Base-by-base conservation (phyloP, 2,329 filamentous ascomycete genomes). In the Cladosporium sphaerospermum region DNA sequence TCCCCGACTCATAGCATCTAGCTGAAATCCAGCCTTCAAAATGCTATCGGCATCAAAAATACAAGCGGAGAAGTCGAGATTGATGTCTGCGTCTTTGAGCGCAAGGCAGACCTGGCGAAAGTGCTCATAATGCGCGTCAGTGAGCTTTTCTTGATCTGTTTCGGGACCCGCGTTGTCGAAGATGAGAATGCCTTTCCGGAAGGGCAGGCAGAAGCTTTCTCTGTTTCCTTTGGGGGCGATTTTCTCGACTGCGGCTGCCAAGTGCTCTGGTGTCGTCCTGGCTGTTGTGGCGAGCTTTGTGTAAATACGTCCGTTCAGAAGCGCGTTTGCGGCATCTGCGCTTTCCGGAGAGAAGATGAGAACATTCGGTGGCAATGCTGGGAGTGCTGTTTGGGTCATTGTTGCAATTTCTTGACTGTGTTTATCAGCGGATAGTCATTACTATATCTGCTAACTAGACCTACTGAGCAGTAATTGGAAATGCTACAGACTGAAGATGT, bases 31-130 rank as follows among this genome's bases (percentile, higher is more conserved):
- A 9, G 48, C 48, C 18, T 51, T 51, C 32, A 51, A 5, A 8
- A 28, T 18, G 16, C 23, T 18, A 8, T 43, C 48, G 11, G 48
- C 48, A 37, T 51, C 48, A 32, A 51, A 51, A 9, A 51, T 51
- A 23, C 48, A 51, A n/a, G 48, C 48, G 3, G 48, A 51, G n/a
- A 51, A 51, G 9, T 51, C 48, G 7, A 51, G 32, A 7, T 51
- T 51, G 40, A 51, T 51, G 3, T 51, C 48, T 2, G 40, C 40
- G 11, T 51, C 40, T 28, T 51, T 51, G 18, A 51, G 40, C 3
- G 48, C 48, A 4, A 51, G 48, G 19, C 48, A 51, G 18, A 51
- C 48, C 37, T 51, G 16, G 2, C 48, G 48, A 16, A 51, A 51
- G 11, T 51, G 48, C 18, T 51, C 48, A n/a, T 51, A 40, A 7